Percentiles rank a stretch among this genome's conserved stretches.
phyloP scores from a whole-genome alignment of 768 basidiomycete genomes.

The Mycena rosella region DNA sequence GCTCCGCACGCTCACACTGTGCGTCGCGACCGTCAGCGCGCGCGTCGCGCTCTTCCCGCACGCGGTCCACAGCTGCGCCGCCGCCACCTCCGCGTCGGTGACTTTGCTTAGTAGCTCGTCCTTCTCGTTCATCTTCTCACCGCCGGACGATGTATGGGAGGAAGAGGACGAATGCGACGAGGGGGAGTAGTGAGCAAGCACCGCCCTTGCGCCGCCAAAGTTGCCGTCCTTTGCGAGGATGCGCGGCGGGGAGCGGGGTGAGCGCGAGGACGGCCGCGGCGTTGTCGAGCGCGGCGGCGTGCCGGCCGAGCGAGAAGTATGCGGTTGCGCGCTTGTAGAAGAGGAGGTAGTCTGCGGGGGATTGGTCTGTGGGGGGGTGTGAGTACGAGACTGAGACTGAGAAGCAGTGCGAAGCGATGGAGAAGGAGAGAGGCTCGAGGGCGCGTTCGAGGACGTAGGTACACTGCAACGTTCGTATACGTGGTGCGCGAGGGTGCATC shows the following conservation, averaged over 20 bases:
- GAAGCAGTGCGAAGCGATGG: too few species aligned
- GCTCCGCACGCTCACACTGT: constrained; percentile 75
- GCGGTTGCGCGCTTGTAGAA: constrained; percentile 96
- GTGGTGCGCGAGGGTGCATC: too few species aligned
- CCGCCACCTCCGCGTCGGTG: constrained; percentile 67
- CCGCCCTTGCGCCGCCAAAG: constrained; percentile 71
- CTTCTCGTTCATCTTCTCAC: constrained; percentile 61
- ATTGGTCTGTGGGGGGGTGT: too few species aligned
- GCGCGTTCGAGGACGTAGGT: too few species aligned
- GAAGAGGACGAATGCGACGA: too few species aligned
- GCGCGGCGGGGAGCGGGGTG: constrained; percentile 86
- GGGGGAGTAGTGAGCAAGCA: constrained; percentile 69
- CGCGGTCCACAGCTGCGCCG: constrained; percentile 78
- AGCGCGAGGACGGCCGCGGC: constrained; percentile 86
- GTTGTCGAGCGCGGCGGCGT: constrained; percentile 82
- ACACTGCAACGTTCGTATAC: too few species aligned
- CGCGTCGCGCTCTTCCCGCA: constrained; percentile 83
- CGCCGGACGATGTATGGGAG: too few species aligned
- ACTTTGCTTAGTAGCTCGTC: constrained; percentile 70
- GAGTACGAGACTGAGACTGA: too few species aligned
- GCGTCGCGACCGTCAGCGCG: constrained; percentile 78
- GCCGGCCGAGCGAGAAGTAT: constrained; percentile 82
- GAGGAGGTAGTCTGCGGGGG: constrained; percentile 84
- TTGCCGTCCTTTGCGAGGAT: constrained; percentile 86
- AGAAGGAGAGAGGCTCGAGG: not conserved